These are phyloP conservation scores for Ramaria rubella DNA, from an alignment of 768 basidiomycete genomes.

Conservation along the genomic window DNA sequence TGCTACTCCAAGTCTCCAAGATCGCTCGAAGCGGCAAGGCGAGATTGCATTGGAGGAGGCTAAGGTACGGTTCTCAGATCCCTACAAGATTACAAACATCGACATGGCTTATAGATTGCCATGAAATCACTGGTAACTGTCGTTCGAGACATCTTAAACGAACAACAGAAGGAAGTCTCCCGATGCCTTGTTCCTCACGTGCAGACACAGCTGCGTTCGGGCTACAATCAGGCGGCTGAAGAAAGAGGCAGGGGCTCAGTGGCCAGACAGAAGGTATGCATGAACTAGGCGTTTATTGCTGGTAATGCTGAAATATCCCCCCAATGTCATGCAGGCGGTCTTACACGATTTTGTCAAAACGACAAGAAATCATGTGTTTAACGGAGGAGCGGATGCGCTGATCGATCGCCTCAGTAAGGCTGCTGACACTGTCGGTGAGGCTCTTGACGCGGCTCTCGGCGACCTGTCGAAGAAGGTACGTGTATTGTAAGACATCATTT, in stretches of 20 bases:
- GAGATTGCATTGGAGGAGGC: slow-evolving; percentile 48
- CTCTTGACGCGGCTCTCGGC: slow-evolving; percentile 39
- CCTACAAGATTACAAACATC: neutral
- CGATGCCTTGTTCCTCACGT: slow-evolving; percentile 52
- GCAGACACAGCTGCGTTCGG: slow-evolving; percentile 41
- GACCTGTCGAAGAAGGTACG: slow-evolving; percentile 53
- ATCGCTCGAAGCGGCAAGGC: slow-evolving; percentile 44
- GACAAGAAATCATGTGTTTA: slow-evolving; percentile 45
- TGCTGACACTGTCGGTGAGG: slow-evolving; percentile 44
- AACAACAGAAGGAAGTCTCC: slow-evolving; percentile 54
- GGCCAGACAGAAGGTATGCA: slow-evolving; percentile 48
- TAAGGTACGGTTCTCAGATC: slow-evolving; percentile 15
- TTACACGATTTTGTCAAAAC: slow-evolving; percentile 41
- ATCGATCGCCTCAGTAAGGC: slow-evolving; percentile 40
- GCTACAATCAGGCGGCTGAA: slow-evolving; percentile 48
- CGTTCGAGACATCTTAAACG: slow-evolving; percentile 44
- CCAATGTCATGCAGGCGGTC: slow-evolving; percentile 29
- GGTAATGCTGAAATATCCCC: neutral
- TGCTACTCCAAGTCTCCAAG: slow-evolving; percentile 46
- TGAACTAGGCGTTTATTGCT: neutral
- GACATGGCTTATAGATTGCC: slow-evolving; percentile 24
- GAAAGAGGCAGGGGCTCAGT: slow-evolving; percentile 52
- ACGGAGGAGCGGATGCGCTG: slow-evolving; percentile 44
- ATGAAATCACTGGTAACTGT: slow-evolving; percentile 41
- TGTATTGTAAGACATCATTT: slow-evolving; percentile 12